Conservation (phyloP, 2,329 filamentous ascomycete species). For the Colletotrichum echinochloae region DNA sequence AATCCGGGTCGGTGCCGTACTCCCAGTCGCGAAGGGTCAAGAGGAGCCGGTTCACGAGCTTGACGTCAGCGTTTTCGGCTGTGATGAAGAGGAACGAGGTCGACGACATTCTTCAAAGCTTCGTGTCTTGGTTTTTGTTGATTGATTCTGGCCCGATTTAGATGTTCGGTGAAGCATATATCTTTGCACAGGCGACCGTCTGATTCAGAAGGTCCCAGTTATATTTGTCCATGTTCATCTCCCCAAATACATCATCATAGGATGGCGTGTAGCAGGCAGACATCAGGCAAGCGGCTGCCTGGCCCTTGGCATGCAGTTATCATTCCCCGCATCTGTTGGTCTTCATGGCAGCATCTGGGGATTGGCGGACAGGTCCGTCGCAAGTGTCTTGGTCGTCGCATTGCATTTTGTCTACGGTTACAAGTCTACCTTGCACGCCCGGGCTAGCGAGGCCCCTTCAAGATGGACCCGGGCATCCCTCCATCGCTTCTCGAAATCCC, state of each 20-base stretch:
- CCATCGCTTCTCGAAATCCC: not conserved
- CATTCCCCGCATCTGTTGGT: not conserved
- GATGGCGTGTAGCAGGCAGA: not conserved
- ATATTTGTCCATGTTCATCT: not conserved
- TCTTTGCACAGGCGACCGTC: not conserved
- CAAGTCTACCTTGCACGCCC: not conserved
- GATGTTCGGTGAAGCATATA: not conserved
- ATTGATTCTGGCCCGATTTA: not conserved
- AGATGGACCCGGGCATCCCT: not conserved
- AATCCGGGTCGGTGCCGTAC: not conserved
- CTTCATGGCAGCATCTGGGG: not conserved
- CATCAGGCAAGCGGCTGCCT: not conserved
- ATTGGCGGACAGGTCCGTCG: not conserved
- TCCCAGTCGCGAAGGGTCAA: constrained; percentile 8
- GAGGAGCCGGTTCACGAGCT: constrained; percentile 10
- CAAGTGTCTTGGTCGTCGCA: not conserved
- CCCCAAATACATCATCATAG: not conserved
- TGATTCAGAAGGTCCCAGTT: not conserved
- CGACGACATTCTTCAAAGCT: not conserved
- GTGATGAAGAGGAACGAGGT: constrained; percentile 12
- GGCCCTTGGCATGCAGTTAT: not conserved
- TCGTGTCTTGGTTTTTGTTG: not conserved
- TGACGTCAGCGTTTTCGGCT: not conserved
- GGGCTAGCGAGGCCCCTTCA: not conserved
- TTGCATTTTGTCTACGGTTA: not conserved